Base-by-base conservation (phyloP, 1,284 basidiomycete genomes). In the Exobasidium cylindrosporum region DNA sequence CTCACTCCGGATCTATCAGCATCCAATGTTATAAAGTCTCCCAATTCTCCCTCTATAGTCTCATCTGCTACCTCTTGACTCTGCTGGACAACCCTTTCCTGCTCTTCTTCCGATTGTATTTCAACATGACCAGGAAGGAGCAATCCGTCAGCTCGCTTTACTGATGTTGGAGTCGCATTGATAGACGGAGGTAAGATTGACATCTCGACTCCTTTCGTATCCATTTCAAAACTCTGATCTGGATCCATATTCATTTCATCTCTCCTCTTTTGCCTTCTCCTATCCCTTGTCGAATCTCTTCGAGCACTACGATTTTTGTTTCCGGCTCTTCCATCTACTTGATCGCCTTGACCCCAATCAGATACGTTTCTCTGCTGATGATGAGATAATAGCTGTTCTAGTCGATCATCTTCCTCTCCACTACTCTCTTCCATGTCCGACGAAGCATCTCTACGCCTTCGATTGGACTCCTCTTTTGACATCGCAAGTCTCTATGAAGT, bases 1-100 rank as follows among this genome's bases (percentile, higher is more conserved):
- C 35, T 40, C 17, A 40, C 35, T 7, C 35, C 29, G 10, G 26
- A 13, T 24, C 17, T 52, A 54, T 54, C 62, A 17, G 26, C 53
- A 40, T 74, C 70, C 35, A 74, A 62, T 60, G 70, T 66, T 24
- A 68, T 66, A 30, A 66, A 74, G 29, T 70, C 64, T 31, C 72
- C 72, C 23, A 74, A 54, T 11, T 65, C 68, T 17, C 60, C 67
- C 11, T 67, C 63, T 23, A 56, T 50, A 23, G 63, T 60, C 35
- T 46, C 52, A 10, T 59, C 59, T 5, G 47, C 57, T 57, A 13
- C 35, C 35, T 40, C 35, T 17, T 10, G 35, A 17, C 40, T 31
- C 54, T 49, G 11, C 54, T 44, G 26, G n/a, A n/a, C 54, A 31
- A 31, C 54, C n/a, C n/a, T 3, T 21, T 24, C 44, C 56, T 26